Evolutionary conservation across 768 basidiomycete species (phyloP), one percentile per base, ranked within the genome.

Genomic region (Tricholoma saponaceum): DNA sequence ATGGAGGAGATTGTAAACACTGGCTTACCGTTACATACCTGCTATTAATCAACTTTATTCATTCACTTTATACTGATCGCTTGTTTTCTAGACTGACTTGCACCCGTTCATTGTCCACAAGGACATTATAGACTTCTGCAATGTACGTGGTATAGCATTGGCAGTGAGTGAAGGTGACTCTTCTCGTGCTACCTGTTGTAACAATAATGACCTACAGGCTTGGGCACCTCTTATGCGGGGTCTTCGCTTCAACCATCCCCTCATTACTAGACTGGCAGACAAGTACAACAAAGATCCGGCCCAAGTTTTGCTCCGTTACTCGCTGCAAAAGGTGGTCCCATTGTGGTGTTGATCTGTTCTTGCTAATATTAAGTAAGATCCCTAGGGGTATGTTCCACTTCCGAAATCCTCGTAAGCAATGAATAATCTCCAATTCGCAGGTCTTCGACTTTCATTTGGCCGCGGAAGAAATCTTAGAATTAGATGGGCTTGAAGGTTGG

Each of bases 221-320:
- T 91, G 89, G 88, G 88, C 77, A 8, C 86, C 87, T 4, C 78
- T 91, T 5, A 88, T 83, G 16, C 77, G 87, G 20, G 86, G 82
- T 10, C 74, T 83, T 69, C 78, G 84, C 47, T 88, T 92, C 72
- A 66, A 80, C 13, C 82, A 86, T 63, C 79, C 84, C 33, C 71
- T 18, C 82, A 87, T 69, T 79, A 83, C 18, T 69, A 65, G 65
- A 30, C 71, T 84, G 35, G 78, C 80, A 5, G 62, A 76, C 41
- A 85, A 83, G 67, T 84, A 89, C 66, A 64, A 69, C 37, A 89
- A 83, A 64, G 66, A 74, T 47, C 73, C 79, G n/a, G 77, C 84
- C 64, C 80, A 82, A 62, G 72, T 92, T 50, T 73, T 90, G 37
- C 73, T 91, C 26, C 77, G 89, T n/a, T 91, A 84, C 68, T 86